Evolutionary conservation across 2,329 filamentous ascomycete genomes (phyloP).

Genomic region (Fusarium algeriense): DNA sequence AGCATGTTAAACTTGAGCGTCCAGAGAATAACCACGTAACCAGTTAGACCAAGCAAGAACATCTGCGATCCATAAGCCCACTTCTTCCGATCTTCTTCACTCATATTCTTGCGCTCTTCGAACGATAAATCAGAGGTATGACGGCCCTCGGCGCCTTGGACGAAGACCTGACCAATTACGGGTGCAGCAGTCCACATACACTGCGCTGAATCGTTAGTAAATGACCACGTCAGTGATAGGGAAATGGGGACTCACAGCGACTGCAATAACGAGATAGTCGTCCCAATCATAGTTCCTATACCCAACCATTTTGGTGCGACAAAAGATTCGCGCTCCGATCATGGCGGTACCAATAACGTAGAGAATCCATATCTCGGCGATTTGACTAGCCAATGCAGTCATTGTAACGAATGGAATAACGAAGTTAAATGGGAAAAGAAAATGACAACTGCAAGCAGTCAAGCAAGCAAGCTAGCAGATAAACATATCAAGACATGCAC

Average conservation of each 20-base stretch:
- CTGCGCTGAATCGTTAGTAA: neutral
- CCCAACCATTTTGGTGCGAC: conserved; percentile 51
- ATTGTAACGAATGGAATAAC: neutral
- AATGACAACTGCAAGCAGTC: neutral
- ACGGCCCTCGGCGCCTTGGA: conserved; percentile 46
- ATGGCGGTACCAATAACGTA: conserved; percentile 50
- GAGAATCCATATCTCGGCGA: conserved; percentile 55
- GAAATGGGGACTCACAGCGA: conserved; percentile 6
- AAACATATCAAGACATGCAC: neutral
- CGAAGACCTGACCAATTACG: conserved; percentile 45
- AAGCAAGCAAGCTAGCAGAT: neutral
- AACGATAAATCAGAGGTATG: conserved; percentile 49
- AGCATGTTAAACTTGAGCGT: conserved; percentile 57
- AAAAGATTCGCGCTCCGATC: conserved; percentile 50
- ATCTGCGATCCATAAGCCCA: conserved; percentile 52
- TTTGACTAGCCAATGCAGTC: conserved; percentile 9
- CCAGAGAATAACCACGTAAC: conserved; percentile 55
- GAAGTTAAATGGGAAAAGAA: neutral
- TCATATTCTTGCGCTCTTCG: conserved; percentile 50
- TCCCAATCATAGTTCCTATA: conserved; percentile 49
- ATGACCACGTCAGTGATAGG: rapidly evolving
- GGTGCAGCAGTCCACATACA: conserved; percentile 37
- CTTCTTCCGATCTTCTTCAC: conserved; percentile 40
- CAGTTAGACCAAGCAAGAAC: conserved; percentile 52
- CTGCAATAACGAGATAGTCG: conserved; percentile 49